A percentile compares a stretch with the other conserved stretches of the same genome.
phyloP scores from a whole-genome alignment of 2,329 filamentous ascomycete species.

The Ophidiomyces ophidiicola region DNA sequence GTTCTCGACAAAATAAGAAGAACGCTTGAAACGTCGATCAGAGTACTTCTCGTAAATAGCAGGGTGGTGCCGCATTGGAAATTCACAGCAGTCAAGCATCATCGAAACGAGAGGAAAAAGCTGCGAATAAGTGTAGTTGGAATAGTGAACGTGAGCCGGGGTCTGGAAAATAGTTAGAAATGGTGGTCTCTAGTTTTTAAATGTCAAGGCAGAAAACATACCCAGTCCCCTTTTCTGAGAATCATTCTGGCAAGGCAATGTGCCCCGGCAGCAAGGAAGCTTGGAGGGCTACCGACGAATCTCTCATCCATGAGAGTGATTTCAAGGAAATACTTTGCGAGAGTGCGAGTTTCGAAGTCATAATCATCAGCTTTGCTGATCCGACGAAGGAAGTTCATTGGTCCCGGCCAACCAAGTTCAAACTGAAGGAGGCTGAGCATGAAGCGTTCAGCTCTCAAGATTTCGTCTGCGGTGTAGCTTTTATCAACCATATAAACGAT shows the following conservation, averaged over 20 bases:
- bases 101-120: conserved; percentile 63
- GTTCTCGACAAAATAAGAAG: conserved; percentile 64
- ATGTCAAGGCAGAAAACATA: conserved; percentile 50
- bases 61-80: conserved; percentile 65
- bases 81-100: conserved; percentile 78
- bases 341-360: conserved; percentile 82
- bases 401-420: conserved; percentile 93
- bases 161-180: conserved; percentile 41
- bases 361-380: conserved; percentile 99
- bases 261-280: conserved; percentile 79
- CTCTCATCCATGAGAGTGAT: conserved; percentile 96
- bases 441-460: conserved; percentile 92
- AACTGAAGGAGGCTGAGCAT: conserved; percentile 96
- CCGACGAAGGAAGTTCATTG: conserved; percentile 92
- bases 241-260: conserved; percentile 85
- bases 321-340: conserved; percentile 97
- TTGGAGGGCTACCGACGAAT: conserved; percentile 81
- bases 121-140: conserved; percentile 80
- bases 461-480: conserved; percentile 79
- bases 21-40: conserved; percentile 75
- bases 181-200: too few relatives aligned
- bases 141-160: conserved; percentile 77
- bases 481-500: conserved; percentile 98
- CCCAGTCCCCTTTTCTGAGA: conserved; percentile 85
- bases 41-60: conserved; percentile 89